Evolutionary conservation across 495 filamentous ascomycete genomes (phyloP).

Genomic region (Friedmanniomyces endolithicus): DNA sequence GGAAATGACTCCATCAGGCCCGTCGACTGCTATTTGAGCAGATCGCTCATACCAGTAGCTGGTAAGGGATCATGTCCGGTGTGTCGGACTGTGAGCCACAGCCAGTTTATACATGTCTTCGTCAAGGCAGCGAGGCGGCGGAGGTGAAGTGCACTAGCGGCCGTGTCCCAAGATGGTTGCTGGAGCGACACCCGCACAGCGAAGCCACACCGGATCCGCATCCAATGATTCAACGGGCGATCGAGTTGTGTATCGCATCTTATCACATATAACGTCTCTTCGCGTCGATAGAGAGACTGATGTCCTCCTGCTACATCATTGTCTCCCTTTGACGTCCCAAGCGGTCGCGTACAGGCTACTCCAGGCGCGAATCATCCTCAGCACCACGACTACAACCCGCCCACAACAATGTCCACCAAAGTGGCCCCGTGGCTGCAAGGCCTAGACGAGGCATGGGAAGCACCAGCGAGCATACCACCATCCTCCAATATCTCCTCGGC

Average conservation of each 20-base stretch:
- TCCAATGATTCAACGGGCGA: not conserved
- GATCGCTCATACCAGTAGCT: too few relatives aligned
- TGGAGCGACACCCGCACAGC: not conserved
- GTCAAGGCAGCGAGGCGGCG: not conserved
- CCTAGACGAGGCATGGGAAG: slow-evolving; percentile 15
- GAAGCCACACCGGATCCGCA: not conserved
- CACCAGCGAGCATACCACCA: not conserved
- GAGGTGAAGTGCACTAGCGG: not conserved
- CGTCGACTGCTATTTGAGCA: too few relatives aligned
- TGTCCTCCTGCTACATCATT: not conserved
- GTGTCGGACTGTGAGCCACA: too few relatives aligned
- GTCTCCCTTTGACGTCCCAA: not conserved
- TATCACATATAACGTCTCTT: too few relatives aligned
- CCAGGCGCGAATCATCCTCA: not conserved
- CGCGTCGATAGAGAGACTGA: not conserved
- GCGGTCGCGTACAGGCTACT: not conserved
- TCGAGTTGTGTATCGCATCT: not conserved
- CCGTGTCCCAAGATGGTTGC: too few relatives aligned
- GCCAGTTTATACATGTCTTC: not conserved
- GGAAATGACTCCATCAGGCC: too few relatives aligned
- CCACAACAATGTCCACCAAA: slow-evolving; percentile 5
- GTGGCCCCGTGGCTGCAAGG: slow-evolving; percentile 17
- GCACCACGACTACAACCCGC: not conserved
- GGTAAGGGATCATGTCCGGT: too few relatives aligned
- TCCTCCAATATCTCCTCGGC: slow-evolving; percentile 12